These are phyloP conservation scores for Cercophora sp. DNA, from an alignment of 495 filamentous ascomycete species.

Conservation along the genomic window DNA sequence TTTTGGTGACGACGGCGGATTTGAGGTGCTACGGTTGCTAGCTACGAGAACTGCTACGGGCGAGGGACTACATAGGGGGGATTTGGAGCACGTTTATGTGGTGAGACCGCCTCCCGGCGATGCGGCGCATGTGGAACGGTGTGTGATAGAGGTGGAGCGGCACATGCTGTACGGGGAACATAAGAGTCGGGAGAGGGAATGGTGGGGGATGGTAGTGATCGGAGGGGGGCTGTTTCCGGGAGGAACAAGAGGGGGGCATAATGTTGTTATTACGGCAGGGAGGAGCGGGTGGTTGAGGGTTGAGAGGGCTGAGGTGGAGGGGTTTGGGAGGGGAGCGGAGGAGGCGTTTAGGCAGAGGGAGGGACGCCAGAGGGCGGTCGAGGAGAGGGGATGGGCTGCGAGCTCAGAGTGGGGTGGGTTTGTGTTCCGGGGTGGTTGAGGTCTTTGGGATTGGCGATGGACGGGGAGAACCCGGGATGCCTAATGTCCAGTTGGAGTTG, in stretches of 20 bases:
- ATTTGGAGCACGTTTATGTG: conserved; percentile 42
- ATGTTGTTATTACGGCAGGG: conserved; percentile 31
- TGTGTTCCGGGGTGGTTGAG: no score
- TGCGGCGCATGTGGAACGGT: conserved; percentile 18
- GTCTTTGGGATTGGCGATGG: no score
- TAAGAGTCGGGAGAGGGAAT: conserved; percentile 41
- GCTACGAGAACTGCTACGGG: not conserved
- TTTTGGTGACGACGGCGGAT: conserved; percentile 63
- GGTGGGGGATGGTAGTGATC: conserved; percentile 48
- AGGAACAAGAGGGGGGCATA: not conserved
- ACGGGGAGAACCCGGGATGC: no score
- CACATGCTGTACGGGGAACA: conserved; percentile 48
- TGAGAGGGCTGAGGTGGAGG: conserved; percentile 35
- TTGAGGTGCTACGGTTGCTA: conserved; percentile 57
- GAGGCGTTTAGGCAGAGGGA: conserved; percentile 22
- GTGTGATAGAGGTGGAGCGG: conserved; percentile 32
- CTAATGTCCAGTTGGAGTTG: no score
- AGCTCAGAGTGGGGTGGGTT: conserved; percentile 26
- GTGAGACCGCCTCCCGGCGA: conserved; percentile 25
- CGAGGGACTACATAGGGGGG: conserved; percentile 4
- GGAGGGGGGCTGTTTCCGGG: conserved; percentile 25
- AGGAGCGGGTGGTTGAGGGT: conserved; percentile 50
- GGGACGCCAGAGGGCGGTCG: conserved; percentile 17
- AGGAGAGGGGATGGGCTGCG: conserved; percentile 23
- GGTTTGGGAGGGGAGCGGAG: conserved; percentile 17